Evolutionary conservation across 2,329 filamentous ascomycete genomes (phyloP), one percentile per base, ranked within the genome.

Genomic region (Colletotrichum shisoi): DNA sequence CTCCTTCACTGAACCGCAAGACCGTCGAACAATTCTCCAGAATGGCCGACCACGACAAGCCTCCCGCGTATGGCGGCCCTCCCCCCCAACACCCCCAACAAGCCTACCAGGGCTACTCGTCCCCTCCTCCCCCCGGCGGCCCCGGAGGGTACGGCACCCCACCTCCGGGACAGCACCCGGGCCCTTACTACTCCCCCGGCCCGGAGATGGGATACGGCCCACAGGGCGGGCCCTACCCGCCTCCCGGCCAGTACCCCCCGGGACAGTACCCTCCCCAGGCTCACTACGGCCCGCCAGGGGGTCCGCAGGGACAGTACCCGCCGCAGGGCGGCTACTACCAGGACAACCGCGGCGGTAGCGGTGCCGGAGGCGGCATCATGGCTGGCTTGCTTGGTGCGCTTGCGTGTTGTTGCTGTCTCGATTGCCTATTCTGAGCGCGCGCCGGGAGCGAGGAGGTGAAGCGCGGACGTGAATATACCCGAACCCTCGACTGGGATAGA

Each of bases 331-430:
- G 67, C 56, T 72, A 74, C 62, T 72, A 74, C n/a, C 73, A 76
- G 56, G 70, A 77, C 62, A 67, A 67, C 62, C 71, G 68, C 70
- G 73, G 71, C 71, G 75, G 73, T 69, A 75, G 76, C 53, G 74
- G 75, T 49, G 72, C 71, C 63, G 60, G 71, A 61, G 70, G 74
- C 31, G 78, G 81, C 52, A 70, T 80, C 61, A 71, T 85, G 48
- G 80, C 80, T 40, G 83, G 81, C 48, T 73, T 85, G 60, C 71
- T 86, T 17, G 85, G 83, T 17, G 79, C 79, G 69, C 73, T 85
- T 67, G 85, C 85, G 1, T 87, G 84, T 74, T 87, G 85, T 74
- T 87, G 85, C 76, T 87, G 85, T 73, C 73, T 87, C 72, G 85
- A 87, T 70, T 77, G 79, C 51, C 73, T 87, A n/a, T 86, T 86